Evolutionary conservation across 108 stramenopile species (phyloP).

Genomic region (Epithemia pelagica): DNA sequence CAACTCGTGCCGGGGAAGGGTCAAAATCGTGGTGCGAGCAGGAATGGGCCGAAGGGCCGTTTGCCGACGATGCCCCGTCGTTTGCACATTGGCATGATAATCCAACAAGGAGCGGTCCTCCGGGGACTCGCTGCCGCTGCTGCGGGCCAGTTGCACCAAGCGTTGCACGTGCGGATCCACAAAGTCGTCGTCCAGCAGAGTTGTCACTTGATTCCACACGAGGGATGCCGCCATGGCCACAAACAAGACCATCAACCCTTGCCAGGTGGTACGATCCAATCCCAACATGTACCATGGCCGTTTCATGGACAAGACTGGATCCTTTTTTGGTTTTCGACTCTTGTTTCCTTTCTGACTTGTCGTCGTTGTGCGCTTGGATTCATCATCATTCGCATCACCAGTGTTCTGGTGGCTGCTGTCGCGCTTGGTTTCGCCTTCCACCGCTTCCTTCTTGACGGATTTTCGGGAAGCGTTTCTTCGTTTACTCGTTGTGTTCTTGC

Average conservation of each 20-base stretch:
- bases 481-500: no score
- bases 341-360: no score
- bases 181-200: background rate
- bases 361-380: no score
- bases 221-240: background rate
- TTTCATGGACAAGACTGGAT: background rate
- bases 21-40: constrained; percentile 41
- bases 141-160: background rate
- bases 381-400: no score
- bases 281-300: background rate
- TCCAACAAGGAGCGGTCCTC: background rate
- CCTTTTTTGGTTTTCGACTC: no score
- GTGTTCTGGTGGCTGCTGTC: no score
- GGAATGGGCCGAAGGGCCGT: constrained; percentile 15
- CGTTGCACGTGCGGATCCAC: background rate
- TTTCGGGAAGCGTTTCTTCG: no score
- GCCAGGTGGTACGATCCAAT: constrained; percentile 1
- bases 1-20: constrained; percentile 61
- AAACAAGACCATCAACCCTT: background rate
- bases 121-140: background rate
- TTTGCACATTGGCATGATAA: background rate
- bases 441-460: no score
- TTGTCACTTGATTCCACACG: background rate
- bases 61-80: background rate
- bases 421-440: no score